Evolutionary conservation across 768 basidiomycete genomes (phyloP).

Genomic region (Tubosaeta brunneosetosa): DNA sequence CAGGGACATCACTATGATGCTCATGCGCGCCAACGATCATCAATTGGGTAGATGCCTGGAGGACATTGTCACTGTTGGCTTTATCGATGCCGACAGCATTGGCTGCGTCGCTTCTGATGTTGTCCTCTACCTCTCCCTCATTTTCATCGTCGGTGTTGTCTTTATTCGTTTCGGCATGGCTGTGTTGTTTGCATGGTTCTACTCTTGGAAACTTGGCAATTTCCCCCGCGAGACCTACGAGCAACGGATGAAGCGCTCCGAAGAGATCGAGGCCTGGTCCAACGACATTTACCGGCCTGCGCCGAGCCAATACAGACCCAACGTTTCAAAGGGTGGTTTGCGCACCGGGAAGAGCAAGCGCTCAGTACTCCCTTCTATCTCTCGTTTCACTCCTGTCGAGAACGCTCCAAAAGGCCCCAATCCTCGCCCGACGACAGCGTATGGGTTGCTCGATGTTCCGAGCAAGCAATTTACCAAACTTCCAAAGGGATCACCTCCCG

Average conservation of each 20-base stretch:
- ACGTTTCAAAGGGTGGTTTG: constrained; percentile 70
- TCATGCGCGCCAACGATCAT: constrained; percentile 68
- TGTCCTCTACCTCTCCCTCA: constrained; percentile 90
- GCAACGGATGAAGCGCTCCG: constrained; percentile 82
- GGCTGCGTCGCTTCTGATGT: constrained; percentile 95
- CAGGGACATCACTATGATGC: constrained; percentile 83
- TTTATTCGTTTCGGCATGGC: constrained; percentile 95
- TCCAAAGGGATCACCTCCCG: constrained; percentile 63
- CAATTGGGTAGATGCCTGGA: constrained; percentile 75
- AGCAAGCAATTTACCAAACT: constrained; percentile 54
- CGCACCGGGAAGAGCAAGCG: constrained; percentile 48
- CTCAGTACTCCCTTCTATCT: constrained; percentile 60
- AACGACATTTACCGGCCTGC: constrained; percentile 94
- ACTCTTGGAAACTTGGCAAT: constrained; percentile 90
- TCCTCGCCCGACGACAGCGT: constrained; percentile 57
- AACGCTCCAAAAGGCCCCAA: constrained; percentile 47
- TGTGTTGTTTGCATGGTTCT: constrained; percentile 96
- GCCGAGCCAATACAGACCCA: constrained; percentile 86
- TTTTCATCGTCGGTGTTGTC: constrained; percentile 97
- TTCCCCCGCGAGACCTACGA: constrained; percentile 92
- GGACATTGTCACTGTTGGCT: constrained; percentile 84
- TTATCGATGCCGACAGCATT: constrained; percentile 90
- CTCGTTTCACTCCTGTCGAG: constrained; percentile 74
- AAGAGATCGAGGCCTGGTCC: constrained; percentile 95
- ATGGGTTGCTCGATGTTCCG: constrained; percentile 60